Conservation (phyloP, 1,284 basidiomycete species). For the Puccinia novopanici region DNA sequence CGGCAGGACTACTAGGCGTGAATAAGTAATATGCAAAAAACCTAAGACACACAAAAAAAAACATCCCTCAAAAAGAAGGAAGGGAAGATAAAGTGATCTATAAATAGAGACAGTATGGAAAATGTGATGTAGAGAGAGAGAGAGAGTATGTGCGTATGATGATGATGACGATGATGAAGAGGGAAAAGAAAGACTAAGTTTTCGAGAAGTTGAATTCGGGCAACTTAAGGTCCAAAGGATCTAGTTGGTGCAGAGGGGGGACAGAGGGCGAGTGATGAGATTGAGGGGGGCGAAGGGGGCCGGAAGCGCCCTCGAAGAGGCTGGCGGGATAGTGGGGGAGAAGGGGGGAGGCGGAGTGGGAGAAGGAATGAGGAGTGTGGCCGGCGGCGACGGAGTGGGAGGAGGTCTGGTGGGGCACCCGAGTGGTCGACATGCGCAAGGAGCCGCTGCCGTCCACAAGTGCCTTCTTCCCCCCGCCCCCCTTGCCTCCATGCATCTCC, state of each 20-base stretch:
- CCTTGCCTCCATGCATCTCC: not conserved
- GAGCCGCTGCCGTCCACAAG: not conserved
- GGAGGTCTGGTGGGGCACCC: not conserved
- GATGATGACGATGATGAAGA: not conserved
- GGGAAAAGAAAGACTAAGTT: not conserved
- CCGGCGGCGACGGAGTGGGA: not conserved
- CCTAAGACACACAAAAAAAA: no score
- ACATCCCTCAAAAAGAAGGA: not conserved
- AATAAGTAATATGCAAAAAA: no score
- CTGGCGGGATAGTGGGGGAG: not conserved
- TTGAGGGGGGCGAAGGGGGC: not conserved
- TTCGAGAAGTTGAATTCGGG: slow-evolving; percentile 30
- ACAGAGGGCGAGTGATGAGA: not conserved
- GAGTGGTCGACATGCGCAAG: not conserved
- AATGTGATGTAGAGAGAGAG: not conserved
- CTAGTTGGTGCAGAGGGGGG: not conserved
- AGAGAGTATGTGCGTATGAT: not conserved
- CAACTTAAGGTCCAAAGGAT: slow-evolving; percentile 7
- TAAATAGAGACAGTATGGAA: no score
- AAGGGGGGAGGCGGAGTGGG: not conserved
- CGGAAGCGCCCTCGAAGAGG: not conserved
- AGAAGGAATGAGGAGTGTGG: not conserved
- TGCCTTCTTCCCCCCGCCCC: not conserved
- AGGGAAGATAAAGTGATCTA: not conserved
- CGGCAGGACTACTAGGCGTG: no score